Conservation (phyloP, 1,284 basidiomycete species). For the Phellinidium pouzarii region DNA sequence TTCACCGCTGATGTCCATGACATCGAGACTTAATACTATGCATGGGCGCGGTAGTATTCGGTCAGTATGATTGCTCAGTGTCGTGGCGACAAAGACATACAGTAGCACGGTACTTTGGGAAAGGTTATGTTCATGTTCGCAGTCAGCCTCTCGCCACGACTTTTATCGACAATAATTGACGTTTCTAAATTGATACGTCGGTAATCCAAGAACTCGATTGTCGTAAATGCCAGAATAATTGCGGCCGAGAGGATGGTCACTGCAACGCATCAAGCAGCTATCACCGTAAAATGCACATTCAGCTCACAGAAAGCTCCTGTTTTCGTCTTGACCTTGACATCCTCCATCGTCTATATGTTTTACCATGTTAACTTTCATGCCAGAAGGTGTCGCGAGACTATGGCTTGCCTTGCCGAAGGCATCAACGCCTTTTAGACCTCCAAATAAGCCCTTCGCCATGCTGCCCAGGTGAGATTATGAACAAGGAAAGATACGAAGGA, state of each 20-base stretch:
- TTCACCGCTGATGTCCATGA: constrained; percentile 98
- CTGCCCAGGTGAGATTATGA: constrained; percentile 23
- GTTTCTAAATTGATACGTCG: constrained; percentile 82
- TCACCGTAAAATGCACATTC: neutral
- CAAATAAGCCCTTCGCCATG: constrained; percentile 67
- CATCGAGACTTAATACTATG: constrained; percentile 86
- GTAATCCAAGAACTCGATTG: constrained; percentile 96
- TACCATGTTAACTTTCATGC: constrained; percentile 10
- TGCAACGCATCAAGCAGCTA: constrained; percentile 26
- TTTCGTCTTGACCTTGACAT: constrained; percentile 95
- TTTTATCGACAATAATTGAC: constrained; percentile 87
- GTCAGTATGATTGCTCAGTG: neutral
- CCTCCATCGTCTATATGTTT: constrained; percentile 78
- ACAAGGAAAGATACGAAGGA: constrained; percentile 23
- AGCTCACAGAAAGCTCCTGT: constrained; percentile 86
- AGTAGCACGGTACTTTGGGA: constrained; percentile 94
- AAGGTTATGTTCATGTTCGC: constrained; percentile 93
- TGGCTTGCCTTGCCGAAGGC: constrained; percentile 91
- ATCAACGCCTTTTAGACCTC: constrained; percentile 79
- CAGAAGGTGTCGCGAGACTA: constrained; percentile 15
- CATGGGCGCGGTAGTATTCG: no score
- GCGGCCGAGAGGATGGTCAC: constrained; percentile 91
- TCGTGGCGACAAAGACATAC: constrained; percentile 45
- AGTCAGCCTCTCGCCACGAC: constrained; percentile 89
- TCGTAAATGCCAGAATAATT: constrained; percentile 86